phyloP scores from a whole-genome alignment of 169 alveolate genomes.

The Plasmodium gallinaceum region DNA sequence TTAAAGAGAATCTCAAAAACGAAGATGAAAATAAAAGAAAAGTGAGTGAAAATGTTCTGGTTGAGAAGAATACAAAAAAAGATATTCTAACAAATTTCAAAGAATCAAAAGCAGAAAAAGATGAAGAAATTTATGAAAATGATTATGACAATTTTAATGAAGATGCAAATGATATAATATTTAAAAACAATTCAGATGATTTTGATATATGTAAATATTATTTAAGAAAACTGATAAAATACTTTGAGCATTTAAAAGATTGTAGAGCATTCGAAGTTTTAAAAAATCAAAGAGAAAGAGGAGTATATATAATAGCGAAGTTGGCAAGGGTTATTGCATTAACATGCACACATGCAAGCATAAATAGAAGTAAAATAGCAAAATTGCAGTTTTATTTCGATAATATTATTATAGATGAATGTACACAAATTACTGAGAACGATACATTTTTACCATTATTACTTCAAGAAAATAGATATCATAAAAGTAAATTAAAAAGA shows the following conservation, averaged over 20 bases:
- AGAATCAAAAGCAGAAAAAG: constrained; percentile 9
- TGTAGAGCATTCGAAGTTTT: constrained; percentile 94
- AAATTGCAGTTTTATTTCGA: constrained; percentile 86
- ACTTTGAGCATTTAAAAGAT: constrained; percentile 85
- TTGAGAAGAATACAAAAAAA: constrained; percentile 7
- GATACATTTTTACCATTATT: constrained; percentile 94
- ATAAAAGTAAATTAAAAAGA: constrained; percentile 87
- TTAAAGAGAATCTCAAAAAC: neutral
- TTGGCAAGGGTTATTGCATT: constrained; percentile 94
- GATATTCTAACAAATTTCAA: neutral
- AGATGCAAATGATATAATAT: constrained; percentile 17
- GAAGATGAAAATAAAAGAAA: neutral
- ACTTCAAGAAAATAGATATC: constrained; percentile 84
- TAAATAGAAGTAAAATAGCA: constrained; percentile 89
- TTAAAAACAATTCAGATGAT: constrained; percentile 20
- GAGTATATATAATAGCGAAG: constrained; percentile 91
- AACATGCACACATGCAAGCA: constrained; percentile 97
- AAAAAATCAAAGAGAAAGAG: constrained; percentile 93
- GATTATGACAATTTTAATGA: constrained; percentile 19
- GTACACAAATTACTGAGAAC: constrained; percentile 92
- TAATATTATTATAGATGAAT: constrained; percentile 91
- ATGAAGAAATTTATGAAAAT: neutral
- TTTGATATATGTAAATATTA: constrained; percentile 37
- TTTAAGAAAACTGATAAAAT: constrained; percentile 71
- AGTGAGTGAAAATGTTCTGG: neutral